Conservation (phyloP, 805 yeast species). For the Cephaloascus fragrans region DNA sequence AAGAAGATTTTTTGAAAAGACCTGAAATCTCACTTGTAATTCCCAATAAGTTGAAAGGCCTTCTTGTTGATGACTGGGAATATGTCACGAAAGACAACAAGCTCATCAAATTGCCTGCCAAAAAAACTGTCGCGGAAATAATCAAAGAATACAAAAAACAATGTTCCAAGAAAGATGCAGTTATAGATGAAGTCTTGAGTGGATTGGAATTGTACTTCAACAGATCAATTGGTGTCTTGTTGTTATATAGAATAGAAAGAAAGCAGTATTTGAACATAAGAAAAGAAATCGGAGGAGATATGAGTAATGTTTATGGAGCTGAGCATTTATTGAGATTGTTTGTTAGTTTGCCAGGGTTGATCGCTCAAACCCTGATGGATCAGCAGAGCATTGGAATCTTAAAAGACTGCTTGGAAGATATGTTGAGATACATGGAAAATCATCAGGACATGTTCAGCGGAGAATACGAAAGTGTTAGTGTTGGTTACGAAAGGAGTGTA, state of each 20-base stretch:
- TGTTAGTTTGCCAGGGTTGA: constrained; percentile 73
- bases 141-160: constrained; percentile 39
- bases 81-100: constrained; percentile 71
- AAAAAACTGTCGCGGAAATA: constrained; percentile 41
- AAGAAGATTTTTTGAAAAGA: constrained; percentile 20
- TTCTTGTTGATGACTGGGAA: constrained; percentile 92
- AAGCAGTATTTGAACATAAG: constrained; percentile 54
- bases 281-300: constrained; percentile 20
- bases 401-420: constrained; percentile 41
- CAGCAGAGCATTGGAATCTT: constrained; percentile 52
- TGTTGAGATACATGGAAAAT: constrained; percentile 42
- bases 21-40: constrained; percentile 48
- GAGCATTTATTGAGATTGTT: constrained; percentile 76
- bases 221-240: constrained; percentile 54
- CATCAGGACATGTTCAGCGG: constrained; percentile 26
- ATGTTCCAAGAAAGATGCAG: constrained; percentile 25
- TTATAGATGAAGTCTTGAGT: constrained; percentile 54
- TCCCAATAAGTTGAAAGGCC: constrained; percentile 56
- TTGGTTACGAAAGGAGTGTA: constrained; percentile 43
- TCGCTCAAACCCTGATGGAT: constrained; percentile 75
- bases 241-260: constrained; percentile 70
- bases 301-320: constrained; percentile 57
- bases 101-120: constrained; percentile 56
- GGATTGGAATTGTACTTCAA: constrained; percentile 74
- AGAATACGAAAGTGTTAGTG: constrained; percentile 41